Conservation (phyloP, 2,329 filamentous ascomycete genomes). For the Penicillium verrucosum region DNA sequence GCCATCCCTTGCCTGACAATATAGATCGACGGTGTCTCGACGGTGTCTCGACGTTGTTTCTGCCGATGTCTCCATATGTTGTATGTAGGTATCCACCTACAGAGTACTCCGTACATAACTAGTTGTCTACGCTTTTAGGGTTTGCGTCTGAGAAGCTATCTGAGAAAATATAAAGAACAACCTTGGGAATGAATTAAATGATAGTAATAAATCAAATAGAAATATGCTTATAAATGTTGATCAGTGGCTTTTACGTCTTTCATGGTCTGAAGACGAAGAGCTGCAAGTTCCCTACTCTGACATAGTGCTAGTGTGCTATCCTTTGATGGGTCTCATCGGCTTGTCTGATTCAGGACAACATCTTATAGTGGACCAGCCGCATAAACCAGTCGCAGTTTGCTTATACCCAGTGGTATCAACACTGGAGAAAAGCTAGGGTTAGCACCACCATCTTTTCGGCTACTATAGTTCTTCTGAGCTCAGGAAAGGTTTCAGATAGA, state of each 20-base stretch:
- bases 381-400: neutral
- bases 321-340: neutral
- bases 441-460: neutral
- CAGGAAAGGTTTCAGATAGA: neutral
- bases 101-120: neutral
- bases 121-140: neutral
- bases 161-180: neutral
- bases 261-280: neutral
- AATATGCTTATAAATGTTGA: neutral
- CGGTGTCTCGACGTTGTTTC: neutral
- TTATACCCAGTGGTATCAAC: neutral
- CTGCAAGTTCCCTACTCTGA: neutral
- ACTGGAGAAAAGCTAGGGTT: neutral
- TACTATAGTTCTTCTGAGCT: neutral
- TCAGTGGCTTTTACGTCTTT: neutral
- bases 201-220: neutral
- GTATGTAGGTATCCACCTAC: neutral
- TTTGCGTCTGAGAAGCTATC: neutral
- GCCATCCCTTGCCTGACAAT: neutral
- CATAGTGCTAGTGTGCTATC: neutral
- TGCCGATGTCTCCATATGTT: neutral
- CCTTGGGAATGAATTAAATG: neutral
- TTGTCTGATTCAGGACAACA: neutral
- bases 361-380: neutral
- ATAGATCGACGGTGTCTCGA: neutral